phyloP scores from a whole-genome alignment of 129 eudicot genomes.

The Flaveria ramosissima region DNA sequence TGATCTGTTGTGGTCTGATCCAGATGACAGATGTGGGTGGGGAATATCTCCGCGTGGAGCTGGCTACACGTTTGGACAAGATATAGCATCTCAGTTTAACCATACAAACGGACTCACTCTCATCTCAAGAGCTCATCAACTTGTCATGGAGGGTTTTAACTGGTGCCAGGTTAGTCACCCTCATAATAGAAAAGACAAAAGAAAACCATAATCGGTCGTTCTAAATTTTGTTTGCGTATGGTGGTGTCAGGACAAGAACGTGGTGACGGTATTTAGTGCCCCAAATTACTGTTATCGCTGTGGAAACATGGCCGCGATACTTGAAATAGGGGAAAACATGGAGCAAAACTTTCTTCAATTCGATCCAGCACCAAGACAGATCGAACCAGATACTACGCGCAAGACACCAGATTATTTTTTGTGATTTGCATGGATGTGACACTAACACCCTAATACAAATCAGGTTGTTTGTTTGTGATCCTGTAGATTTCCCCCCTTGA shows the following conservation, averaged over 20 bases:
- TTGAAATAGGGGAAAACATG: constrained; percentile 94
- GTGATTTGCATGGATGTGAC: constrained; percentile 38
- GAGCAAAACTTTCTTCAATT: constrained; percentile 92
- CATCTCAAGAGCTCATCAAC: constrained; percentile 90
- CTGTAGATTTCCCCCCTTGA: constrained; percentile 52
- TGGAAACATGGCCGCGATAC: constrained; percentile 87
- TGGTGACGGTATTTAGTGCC: constrained; percentile 90
- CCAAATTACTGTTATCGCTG: constrained; percentile 91
- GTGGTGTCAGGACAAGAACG: constrained; percentile 69
- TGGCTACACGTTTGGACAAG: constrained; percentile 93
- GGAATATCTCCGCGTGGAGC: constrained; percentile 95
- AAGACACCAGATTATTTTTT: constrained; percentile 95
- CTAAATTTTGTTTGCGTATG: neutral
- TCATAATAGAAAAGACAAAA: too few relatives aligned
- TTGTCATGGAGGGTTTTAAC: constrained; percentile 88
- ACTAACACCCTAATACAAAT: constrained; percentile 10
- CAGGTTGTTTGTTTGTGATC: constrained; percentile 44
- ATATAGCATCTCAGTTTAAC: constrained; percentile 78
- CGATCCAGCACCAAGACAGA: constrained; percentile 95
- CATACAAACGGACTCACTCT: constrained; percentile 84
- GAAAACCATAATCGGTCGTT: neutral
- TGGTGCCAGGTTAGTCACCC: constrained; percentile 83
- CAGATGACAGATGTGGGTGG: constrained; percentile 94
- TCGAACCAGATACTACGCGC: constrained; percentile 92
- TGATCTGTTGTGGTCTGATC: constrained; percentile 93